Base-by-base conservation (phyloP, 495 filamentous ascomycete species). In the Penicillium simplicissimum region DNA sequence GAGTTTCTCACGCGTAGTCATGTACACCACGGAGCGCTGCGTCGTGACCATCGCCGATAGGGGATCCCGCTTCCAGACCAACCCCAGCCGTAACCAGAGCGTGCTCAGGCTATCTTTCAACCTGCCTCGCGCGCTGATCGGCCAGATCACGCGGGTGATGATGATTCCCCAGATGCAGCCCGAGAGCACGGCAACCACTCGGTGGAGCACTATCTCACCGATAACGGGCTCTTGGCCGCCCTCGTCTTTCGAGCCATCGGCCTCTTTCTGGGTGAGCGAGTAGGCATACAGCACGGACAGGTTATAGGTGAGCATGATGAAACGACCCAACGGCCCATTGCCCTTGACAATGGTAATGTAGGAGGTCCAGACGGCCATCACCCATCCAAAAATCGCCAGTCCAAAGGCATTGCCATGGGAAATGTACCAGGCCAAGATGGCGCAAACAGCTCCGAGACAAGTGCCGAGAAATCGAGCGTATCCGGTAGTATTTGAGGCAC, bases 51-150 rank as follows among this genome's bases (percentile, higher is more conserved):
- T 83, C 14, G 83, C 84, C 1, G 89, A 87, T 15, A 98, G 79
- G 0, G 95, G 95, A n/a, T 95, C 93, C n/a, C 91, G 86, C 71
- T 90, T 93, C 95, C 95, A 98, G 57, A 97, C 90, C 17, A 98
- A 79, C n/a, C 89, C 90, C 90, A 98, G 92, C 37, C 93, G 88
- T 14, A 98, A 81, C 86, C 94, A 97, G 11, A 98, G 81, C 33
- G 96, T 78, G 57, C 88, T 89, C 33, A 97, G 79, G 13, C 92
- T 93, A 58, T 93, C 85, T 71, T 96, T 92, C 68, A 97, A 84
- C 72, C 96, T 94, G 40, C 80, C 76, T 38, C 96, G 82, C 3
- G 93, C 95, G 21, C 90, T 92, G 64, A 97, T 93, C 10, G 95
- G 94, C 92, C 93, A 98, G 61, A 98, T 87, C 28, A 94, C 60